Evolutionary conservation across 2,329 filamentous ascomycete genomes (phyloP).

Genomic region (Diplodia seriata): DNA sequence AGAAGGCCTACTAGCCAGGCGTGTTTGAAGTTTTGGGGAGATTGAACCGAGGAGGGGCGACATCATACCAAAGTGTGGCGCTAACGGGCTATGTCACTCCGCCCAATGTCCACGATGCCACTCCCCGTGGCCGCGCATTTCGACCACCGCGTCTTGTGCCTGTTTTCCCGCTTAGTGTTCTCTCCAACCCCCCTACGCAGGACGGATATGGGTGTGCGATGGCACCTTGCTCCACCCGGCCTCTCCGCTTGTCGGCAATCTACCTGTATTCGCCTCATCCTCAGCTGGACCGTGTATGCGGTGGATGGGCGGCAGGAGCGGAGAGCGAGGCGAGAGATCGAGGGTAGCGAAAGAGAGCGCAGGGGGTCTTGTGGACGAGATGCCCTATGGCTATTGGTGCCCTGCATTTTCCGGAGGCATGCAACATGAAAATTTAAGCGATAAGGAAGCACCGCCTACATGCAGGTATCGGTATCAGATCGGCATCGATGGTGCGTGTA

Average conservation of each 20-base stretch:
- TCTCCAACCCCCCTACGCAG: not conserved
- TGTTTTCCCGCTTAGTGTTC: not conserved
- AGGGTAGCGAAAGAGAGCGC: slow-evolving; percentile 1
- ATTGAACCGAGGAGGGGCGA: not conserved
- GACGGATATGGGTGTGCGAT: not conserved
- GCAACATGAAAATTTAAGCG: not conserved
- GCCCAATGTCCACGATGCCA: not conserved
- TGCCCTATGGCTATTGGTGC: not conserved
- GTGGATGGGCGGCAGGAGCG: not conserved
- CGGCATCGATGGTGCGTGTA: not conserved
- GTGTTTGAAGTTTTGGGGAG: not conserved
- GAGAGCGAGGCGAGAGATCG: not conserved
- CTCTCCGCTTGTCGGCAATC: not conserved
- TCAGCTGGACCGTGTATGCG: not conserved
- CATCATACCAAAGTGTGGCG: slow-evolving; percentile 1
- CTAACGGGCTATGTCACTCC: slow-evolving; percentile 1
- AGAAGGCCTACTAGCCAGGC: not conserved
- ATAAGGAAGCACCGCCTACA: not conserved
- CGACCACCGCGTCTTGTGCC: not conserved
- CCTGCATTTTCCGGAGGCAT: not conserved
- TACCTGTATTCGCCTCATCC: not conserved
- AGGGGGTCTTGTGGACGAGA: slow-evolving; percentile 1
- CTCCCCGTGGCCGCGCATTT: slow-evolving; percentile 1
- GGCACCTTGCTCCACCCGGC: not conserved
- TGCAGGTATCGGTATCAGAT: not conserved